Evolutionary conservation across 768 basidiomycete species (phyloP).

Genomic region (Mycena leptocephala): DNA sequence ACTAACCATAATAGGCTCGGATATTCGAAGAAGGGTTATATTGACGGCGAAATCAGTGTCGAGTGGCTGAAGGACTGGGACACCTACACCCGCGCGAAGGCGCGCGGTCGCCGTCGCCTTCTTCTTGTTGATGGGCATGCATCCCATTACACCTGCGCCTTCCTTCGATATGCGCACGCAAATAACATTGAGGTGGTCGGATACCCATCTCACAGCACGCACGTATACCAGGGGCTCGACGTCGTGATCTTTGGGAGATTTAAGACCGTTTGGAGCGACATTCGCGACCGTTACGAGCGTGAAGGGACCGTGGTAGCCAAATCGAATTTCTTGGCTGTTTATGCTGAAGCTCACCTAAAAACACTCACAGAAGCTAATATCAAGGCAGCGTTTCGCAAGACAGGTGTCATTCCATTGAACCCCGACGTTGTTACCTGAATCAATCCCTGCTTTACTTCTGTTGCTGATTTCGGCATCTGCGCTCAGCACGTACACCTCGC

Average conservation of each 20-base stretch:
- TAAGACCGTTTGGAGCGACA: neutral
- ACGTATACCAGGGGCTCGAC: too few species aligned
- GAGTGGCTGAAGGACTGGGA: neutral
- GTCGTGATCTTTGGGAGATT: neutral
- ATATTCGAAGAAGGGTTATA: slow-evolving; percentile 49
- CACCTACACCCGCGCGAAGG: neutral
- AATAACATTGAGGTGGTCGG: neutral
- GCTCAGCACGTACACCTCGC: too few species aligned
- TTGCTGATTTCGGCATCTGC: too few species aligned
- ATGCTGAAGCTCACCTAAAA: neutral
- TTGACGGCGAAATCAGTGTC: slow-evolving; percentile 53
- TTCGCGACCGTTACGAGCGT: neutral
- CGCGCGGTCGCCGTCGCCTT: neutral
- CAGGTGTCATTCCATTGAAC: neutral
- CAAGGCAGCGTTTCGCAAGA: neutral
- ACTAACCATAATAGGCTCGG: neutral
- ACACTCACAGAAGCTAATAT: neutral
- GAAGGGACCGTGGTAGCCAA: neutral
- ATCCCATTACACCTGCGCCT: neutral
- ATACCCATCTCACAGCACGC: neutral
- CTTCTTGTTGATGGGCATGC: neutral
- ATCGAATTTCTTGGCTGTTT: neutral
- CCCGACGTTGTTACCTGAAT: neutral
- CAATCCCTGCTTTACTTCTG: too few species aligned
- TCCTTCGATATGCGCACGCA: neutral